A percentile compares a stretch with the other conserved stretches of the same genome.
These are phyloP conservation scores for Cichorium intybus DNA, from an alignment of 140 eudicot genomes.

Conservation along the genomic window DNA sequence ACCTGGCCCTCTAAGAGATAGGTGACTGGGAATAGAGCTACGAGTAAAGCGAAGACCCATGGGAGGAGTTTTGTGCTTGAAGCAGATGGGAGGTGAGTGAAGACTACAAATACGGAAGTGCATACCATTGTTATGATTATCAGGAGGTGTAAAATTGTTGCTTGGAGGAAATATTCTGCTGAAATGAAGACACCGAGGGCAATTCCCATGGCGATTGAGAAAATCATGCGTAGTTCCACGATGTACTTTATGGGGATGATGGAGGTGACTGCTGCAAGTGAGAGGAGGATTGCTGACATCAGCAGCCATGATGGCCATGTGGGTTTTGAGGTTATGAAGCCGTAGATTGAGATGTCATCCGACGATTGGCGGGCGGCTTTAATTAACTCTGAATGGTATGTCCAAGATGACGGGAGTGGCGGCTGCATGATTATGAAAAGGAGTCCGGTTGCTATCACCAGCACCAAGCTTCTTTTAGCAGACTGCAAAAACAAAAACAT, in stretches of 20 bases:
- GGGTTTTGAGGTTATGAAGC: conserved; percentile 86
- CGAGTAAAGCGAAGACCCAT: conserved; percentile 94
- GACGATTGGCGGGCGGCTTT: conserved; percentile 82
- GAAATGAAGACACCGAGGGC: conserved; percentile 89
- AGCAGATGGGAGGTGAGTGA: conserved; percentile 93
- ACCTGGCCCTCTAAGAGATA: conserved; percentile 90
- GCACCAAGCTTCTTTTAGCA: conserved; percentile 86
- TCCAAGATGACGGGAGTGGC: conserved; percentile 84
- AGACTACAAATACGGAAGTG: conserved; percentile 82
- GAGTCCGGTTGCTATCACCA: conserved; percentile 79
- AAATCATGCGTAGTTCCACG: conserved; percentile 71
- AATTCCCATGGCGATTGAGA: conserved; percentile 76
- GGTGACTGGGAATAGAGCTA: conserved; percentile 94
- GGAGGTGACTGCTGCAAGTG: conserved; percentile 89
- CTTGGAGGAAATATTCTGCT: conserved; percentile 89
- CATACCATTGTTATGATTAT: conserved; percentile 81
- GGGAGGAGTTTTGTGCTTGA: conserved; percentile 91
- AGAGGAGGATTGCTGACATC: conserved; percentile 67
- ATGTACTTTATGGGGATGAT: conserved; percentile 81
- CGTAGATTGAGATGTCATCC: conserved; percentile 91
- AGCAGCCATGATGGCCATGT: conserved; percentile 99
- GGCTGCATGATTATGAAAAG: conserved; percentile 85
- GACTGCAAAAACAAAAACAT: conserved; percentile 42
- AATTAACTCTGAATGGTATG: conserved; percentile 84
- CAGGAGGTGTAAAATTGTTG: conserved; percentile 71